These are phyloP conservation scores for Phytophthora sansomeana DNA, from an alignment of 352 stramenopile species.

Conservation along the genomic window DNA sequence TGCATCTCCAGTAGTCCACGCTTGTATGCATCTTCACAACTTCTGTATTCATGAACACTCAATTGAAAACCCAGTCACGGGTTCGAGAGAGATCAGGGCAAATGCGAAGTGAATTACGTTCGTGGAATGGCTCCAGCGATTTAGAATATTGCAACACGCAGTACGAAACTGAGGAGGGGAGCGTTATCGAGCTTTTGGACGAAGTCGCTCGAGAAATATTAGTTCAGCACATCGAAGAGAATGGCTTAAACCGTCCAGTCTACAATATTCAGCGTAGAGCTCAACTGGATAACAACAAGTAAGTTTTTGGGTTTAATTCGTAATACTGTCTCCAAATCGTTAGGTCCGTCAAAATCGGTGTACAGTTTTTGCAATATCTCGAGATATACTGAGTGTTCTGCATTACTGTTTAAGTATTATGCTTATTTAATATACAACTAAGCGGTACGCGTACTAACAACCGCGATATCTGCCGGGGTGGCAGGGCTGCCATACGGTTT, in stretches of 20 bases:
- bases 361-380: no score
- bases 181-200: background rate
- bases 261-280: background rate
- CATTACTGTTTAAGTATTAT: no score
- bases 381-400: no score
- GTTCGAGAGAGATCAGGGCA: background rate
- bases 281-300: background rate
- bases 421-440: no score
- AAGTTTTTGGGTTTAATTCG: no score
- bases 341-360: no score
- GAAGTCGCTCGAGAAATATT: background rate
- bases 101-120: background rate
- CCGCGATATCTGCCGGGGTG: no score
- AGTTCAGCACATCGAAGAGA: background rate
- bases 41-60: constrained; percentile 10
- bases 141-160: background rate
- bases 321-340: no score
- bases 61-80: background rate
- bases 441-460: no score
- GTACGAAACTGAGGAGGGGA: background rate
- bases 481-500: no score
- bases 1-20: background rate
- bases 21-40: constrained; percentile 12
- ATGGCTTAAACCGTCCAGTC: background rate
- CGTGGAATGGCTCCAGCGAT: background rate